A percentile compares a stretch with the other conserved stretches of the same genome.
These are phyloP conservation scores for Fonsecaea multimorphosa DNA, from an alignment of 2,329 filamentous ascomycete genomes.

Conservation along the genomic window DNA sequence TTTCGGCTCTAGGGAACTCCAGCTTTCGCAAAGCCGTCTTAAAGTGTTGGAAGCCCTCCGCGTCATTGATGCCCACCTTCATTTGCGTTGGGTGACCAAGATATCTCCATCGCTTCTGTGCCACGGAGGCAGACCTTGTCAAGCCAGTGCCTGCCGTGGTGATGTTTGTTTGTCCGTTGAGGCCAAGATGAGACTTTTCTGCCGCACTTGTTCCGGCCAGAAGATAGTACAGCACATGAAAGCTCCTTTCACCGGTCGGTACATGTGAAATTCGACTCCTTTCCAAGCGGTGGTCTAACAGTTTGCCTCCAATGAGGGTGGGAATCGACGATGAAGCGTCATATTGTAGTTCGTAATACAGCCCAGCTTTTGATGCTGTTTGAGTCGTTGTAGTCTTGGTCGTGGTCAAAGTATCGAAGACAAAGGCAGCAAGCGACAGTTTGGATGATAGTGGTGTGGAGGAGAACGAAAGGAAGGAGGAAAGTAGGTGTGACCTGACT, in stretches of 20 bases:
- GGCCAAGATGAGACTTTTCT: slow-evolving; percentile 83
- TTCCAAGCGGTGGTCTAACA: slow-evolving; percentile 91
- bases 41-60: slow-evolving; percentile 95
- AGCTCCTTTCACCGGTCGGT: slow-evolving; percentile 94
- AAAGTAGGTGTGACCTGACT: slow-evolving; percentile 83
- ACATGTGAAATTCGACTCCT: slow-evolving; percentile 89
- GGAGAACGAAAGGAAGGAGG: slow-evolving; percentile 84
- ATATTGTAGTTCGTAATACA: slow-evolving; percentile 97
- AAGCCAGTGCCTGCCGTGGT: slow-evolving; percentile 49
- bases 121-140: slow-evolving; percentile 60
- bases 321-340: slow-evolving; percentile 87
- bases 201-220: slow-evolving; percentile 87
- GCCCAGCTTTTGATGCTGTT: slow-evolving; percentile 90
- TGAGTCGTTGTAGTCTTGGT: slow-evolving; percentile 96
- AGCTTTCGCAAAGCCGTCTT: slow-evolving; percentile 93
- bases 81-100: slow-evolving; percentile 95
- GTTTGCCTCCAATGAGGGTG: slow-evolving; percentile 88
- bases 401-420: slow-evolving; percentile 95
- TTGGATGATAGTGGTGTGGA: slow-evolving; percentile 93
- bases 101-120: slow-evolving; percentile 91
- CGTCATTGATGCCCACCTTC: slow-evolving; percentile 95
- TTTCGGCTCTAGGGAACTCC: slow-evolving; percentile 90
- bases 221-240: slow-evolving; percentile 94
- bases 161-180: slow-evolving; percentile 57
- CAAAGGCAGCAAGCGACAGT: slow-evolving; percentile 88